Evolutionary conservation across 208 protist genomes (phyloP).

Genomic region (Acanthamoeba healyi): DNA sequence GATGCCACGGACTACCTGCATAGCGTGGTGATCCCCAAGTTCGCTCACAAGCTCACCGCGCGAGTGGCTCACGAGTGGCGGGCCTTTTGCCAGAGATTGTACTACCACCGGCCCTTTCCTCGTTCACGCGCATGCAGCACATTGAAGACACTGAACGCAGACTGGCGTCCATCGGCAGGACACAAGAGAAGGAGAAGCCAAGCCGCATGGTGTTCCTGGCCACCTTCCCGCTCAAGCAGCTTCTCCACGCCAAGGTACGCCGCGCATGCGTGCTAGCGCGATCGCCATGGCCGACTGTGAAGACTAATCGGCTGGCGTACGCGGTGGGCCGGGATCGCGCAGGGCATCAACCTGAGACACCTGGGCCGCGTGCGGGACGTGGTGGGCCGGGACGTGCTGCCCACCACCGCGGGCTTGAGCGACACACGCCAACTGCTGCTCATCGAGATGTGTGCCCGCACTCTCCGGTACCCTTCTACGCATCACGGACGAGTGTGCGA

Average conservation of each 20-base stretch:
- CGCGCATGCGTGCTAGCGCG: background rate
- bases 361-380: conserved; percentile 11
- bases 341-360: conserved; percentile 28
- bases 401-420: background rate
- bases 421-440: background rate
- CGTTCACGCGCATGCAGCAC: background rate
- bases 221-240: conserved; percentile 13
- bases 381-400: background rate
- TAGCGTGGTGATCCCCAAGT: background rate
- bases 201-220: background rate
- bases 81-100: background rate
- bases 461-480: background rate
- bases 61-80: background rate
- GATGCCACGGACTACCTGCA: background rate
- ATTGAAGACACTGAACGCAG: background rate
- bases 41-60: background rate
- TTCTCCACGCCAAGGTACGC: conserved; percentile 22
- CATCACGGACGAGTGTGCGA: background rate
- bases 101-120: background rate
- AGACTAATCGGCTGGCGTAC: background rate
- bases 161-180: too few species aligned
- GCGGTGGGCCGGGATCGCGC: background rate
- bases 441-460: conserved; percentile 48
- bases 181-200: conserved; percentile 30
- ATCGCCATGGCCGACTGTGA: too few species aligned